Percentiles rank a stretch among this genome's conserved stretches.
Evolutionary conservation across 2,329 filamentous ascomycete genomes (phyloP).

Genomic region (Diaporthe nobilis): DNA sequence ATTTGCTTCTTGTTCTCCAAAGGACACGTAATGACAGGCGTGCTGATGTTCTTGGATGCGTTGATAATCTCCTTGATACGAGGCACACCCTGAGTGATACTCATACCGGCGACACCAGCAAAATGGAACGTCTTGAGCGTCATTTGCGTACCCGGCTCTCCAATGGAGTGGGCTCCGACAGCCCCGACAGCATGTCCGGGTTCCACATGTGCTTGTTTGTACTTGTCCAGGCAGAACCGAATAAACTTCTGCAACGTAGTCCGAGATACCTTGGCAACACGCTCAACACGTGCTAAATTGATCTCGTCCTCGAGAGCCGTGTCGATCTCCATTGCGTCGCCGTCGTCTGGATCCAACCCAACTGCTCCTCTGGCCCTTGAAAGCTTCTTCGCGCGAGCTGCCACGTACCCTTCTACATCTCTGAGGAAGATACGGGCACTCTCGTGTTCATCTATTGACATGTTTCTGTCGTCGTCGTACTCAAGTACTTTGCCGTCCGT

Average conservation of each 20-base stretch:
- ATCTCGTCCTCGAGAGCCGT: constrained; percentile 44
- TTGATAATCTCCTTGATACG: constrained; percentile 99
- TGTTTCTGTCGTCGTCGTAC: constrained; percentile 79
- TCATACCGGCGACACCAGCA: constrained; percentile 99
- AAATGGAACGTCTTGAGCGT: constrained; percentile 99
- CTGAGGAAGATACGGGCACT: constrained; percentile 86
- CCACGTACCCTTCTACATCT: constrained; percentile 81
- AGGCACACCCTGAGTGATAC: constrained; percentile 98
- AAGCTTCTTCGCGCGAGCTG: constrained; percentile 72
- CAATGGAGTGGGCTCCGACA: constrained; percentile 96
- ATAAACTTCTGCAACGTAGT: constrained; percentile 84
- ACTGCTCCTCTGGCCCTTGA: constrained; percentile 65
- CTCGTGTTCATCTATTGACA: constrained; percentile 83
- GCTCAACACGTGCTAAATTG: constrained; percentile 68
- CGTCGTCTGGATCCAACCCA: constrained; percentile 61
- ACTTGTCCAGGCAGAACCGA: constrained; percentile 86
- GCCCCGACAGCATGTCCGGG: constrained; percentile 96
- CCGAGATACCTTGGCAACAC: constrained; percentile 86
- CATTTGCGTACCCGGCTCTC: constrained; percentile 99
- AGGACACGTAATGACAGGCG: constrained; percentile 91
- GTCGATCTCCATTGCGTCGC: constrained; percentile 49
- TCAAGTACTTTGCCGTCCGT: constrained; percentile 73
- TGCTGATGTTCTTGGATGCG: constrained; percentile 93
- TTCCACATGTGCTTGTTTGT: constrained; percentile 91
- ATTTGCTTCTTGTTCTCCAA: constrained; percentile 82